Evolutionary conservation across 352 stramenopile species (phyloP).

Genomic region (Globisporangium echinulatum): DNA sequence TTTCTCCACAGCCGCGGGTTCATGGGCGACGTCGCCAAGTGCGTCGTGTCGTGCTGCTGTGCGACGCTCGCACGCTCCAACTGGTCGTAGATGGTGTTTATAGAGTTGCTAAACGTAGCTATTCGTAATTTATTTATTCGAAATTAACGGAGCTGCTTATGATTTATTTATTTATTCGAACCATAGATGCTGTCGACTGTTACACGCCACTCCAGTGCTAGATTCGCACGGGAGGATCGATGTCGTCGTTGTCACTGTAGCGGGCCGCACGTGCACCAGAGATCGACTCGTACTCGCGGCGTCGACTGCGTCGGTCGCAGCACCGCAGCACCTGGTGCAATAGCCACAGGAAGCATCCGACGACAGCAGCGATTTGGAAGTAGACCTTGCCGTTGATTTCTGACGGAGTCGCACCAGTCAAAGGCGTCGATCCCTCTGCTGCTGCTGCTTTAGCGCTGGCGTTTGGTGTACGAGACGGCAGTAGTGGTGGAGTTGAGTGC

Average conservation of each 20-base stretch:
- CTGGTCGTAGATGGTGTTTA: neutral
- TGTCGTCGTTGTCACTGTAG: neutral
- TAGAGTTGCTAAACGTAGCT: neutral
- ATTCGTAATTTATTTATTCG: neutral
- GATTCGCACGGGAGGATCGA: slow-evolving; percentile 1
- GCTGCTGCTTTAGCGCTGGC: neutral
- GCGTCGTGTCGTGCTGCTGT: slow-evolving; percentile 11
- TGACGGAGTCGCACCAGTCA: too few species aligned
- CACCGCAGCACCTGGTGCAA: neutral
- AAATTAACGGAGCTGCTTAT: too few species aligned
- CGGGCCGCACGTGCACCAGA: too few species aligned
- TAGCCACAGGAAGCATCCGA: slow-evolving; percentile 4
- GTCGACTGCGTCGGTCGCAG: slow-evolving; percentile 2
- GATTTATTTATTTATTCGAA: too few species aligned
- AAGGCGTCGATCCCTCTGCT: neutral
- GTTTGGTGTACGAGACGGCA: neutral
- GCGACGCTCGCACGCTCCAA: neutral
- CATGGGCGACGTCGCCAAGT: slow-evolving; percentile 12
- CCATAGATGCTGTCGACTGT: too few species aligned
- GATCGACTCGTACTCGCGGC: neutral
- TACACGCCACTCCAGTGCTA: neutral
- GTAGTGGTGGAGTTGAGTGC: neutral
- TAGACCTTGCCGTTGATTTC: neutral
- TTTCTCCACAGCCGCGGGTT: slow-evolving; percentile 8
- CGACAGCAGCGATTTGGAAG: neutral